phyloP scores from a whole-genome alignment of 2,329 filamentous ascomycete genomes.

The Seiridium cupressi region DNA sequence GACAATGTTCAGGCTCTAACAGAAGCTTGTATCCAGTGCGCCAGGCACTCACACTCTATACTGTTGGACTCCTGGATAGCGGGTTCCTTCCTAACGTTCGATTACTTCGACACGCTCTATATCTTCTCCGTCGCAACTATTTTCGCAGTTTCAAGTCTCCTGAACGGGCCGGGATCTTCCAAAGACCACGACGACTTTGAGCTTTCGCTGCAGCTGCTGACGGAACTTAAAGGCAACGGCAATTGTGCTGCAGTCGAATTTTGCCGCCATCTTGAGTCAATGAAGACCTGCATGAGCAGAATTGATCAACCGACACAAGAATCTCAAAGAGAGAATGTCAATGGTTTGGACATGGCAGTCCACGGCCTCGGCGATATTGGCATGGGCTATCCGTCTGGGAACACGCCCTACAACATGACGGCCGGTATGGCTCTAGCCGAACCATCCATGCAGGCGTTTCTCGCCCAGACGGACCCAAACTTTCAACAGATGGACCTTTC shows the following conservation, averaged over 20 bases:
- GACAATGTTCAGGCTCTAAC: slow-evolving; percentile 34
- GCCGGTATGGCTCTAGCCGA: slow-evolving; percentile 34
- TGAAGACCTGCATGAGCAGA: slow-evolving; percentile 8
- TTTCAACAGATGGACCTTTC: slow-evolving; percentile 4
- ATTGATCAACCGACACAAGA: not conserved
- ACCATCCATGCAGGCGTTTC: slow-evolving; percentile 31
- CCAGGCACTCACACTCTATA: slow-evolving; percentile 40
- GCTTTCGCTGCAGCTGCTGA: slow-evolving; percentile 33
- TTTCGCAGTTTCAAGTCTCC: slow-evolving; percentile 40
- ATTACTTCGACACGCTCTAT: slow-evolving; percentile 45
- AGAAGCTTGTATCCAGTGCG: slow-evolving; percentile 42
- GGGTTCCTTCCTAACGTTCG: slow-evolving; percentile 43
- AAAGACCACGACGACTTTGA: slow-evolving; percentile 39
- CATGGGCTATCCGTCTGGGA: not conserved
- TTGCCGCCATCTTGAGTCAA: slow-evolving; percentile 36
- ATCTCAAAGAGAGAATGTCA: not conserved
- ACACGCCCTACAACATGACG: slow-evolving; percentile 14
- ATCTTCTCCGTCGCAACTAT: slow-evolving; percentile 44
- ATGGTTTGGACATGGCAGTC: not conserved
- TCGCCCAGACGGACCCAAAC: slow-evolving; percentile 25
- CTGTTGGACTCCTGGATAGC: slow-evolving; percentile 44
- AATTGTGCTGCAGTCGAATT: slow-evolving; percentile 41
- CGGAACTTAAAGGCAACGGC: slow-evolving; percentile 35
- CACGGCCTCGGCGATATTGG: not conserved
- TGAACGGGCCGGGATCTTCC: slow-evolving; percentile 25